Evolutionary conservation across 257 asterid species (phyloP).

Genomic region (Sherardia arvensis): DNA sequence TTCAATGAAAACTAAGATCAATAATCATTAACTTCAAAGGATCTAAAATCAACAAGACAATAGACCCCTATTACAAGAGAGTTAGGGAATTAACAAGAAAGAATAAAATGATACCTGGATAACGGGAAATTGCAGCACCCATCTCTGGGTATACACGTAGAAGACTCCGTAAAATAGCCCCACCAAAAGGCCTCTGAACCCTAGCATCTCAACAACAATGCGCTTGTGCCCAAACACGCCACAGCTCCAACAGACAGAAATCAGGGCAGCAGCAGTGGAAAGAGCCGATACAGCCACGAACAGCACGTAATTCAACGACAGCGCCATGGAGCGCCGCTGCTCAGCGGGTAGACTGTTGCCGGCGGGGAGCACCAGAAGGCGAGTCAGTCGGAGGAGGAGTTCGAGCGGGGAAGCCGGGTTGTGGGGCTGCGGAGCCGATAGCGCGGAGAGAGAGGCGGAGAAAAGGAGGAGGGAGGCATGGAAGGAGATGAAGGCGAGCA

Average conservation of each 20-base stretch:
- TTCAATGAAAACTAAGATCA: neutral
- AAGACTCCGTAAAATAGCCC: slow-evolving; percentile 62
- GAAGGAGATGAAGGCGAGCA: slow-evolving; percentile 42
- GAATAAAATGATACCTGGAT: slow-evolving; percentile 47
- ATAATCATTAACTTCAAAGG: neutral
- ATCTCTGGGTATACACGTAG: slow-evolving; percentile 53
- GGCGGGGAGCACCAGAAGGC: slow-evolving; percentile 44
- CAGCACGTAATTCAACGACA: slow-evolving; percentile 51
- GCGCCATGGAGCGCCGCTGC: slow-evolving; percentile 36
- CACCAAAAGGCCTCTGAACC: slow-evolving; percentile 57
- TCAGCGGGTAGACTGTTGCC: slow-evolving; percentile 25
- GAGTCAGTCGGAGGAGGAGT: slow-evolving; percentile 33
- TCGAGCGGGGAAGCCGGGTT: slow-evolving; percentile 54
- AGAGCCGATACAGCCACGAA: slow-evolving; percentile 45
- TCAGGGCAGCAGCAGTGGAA: slow-evolving; percentile 33
- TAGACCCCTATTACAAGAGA: neutral
- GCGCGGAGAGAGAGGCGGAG: slow-evolving; percentile 50
- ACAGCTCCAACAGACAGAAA: slow-evolving; percentile 58
- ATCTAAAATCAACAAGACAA: too few relatives aligned
- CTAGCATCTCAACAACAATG: slow-evolving; percentile 33
- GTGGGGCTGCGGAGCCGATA: slow-evolving; percentile 56
- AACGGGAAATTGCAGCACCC: slow-evolving; percentile 82
- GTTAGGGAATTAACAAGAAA: neutral
- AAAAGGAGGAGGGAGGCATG: slow-evolving; percentile 44
- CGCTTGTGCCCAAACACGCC: slow-evolving; percentile 19